These are phyloP conservation scores for Theobroma cacao DNA, from an alignment of 345 rosid genomes.

Conservation along the genomic window DNA sequence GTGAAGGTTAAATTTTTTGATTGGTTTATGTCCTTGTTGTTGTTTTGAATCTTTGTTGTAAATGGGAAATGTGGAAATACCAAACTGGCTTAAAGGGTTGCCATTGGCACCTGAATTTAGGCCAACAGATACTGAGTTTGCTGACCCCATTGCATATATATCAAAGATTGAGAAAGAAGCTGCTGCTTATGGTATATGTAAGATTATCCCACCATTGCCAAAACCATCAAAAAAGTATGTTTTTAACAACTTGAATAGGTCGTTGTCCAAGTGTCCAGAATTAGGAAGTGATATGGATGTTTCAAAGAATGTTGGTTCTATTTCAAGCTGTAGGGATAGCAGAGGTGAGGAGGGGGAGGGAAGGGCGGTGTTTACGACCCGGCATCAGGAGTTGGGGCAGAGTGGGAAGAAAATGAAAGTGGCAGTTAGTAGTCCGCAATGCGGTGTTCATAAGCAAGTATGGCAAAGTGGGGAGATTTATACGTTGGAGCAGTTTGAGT, in stretches of 20 bases:
- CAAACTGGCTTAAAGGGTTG: constrained; percentile 82
- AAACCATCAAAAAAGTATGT: constrained; percentile 90
- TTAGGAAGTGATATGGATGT: constrained; percentile 43
- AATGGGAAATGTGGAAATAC: constrained; percentile 90
- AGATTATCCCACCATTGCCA: constrained; percentile 93
- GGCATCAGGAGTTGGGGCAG: constrained; percentile 96
- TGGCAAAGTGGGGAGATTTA: constrained; percentile 98
- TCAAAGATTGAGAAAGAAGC: constrained; percentile 97
- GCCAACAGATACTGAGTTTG: constrained; percentile 97
- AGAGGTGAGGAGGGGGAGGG: constrained; percentile 39
- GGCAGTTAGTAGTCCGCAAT: constrained; percentile 28
- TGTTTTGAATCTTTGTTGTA: constrained; percentile 12
- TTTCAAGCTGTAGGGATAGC: constrained; percentile 23
- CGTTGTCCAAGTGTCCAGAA: constrained; percentile 76
- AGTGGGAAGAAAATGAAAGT: constrained; percentile 55
- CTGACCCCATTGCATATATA: constrained; percentile 96
- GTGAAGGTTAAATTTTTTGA: not conserved
- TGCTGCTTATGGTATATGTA: constrained; percentile 90
- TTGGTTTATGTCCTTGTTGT: constrained; percentile 2
- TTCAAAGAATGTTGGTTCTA: constrained; percentile 26
- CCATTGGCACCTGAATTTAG: constrained; percentile 88
- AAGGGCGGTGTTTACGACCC: constrained; percentile 89
- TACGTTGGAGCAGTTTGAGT: constrained; percentile 93
- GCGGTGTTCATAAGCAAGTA: constrained; percentile 75
- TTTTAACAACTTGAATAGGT: constrained; percentile 72